These are phyloP conservation scores for Kluyveromyces sp. DNA, from an alignment of 1,139 yeast species.

Conservation along the genomic window DNA sequence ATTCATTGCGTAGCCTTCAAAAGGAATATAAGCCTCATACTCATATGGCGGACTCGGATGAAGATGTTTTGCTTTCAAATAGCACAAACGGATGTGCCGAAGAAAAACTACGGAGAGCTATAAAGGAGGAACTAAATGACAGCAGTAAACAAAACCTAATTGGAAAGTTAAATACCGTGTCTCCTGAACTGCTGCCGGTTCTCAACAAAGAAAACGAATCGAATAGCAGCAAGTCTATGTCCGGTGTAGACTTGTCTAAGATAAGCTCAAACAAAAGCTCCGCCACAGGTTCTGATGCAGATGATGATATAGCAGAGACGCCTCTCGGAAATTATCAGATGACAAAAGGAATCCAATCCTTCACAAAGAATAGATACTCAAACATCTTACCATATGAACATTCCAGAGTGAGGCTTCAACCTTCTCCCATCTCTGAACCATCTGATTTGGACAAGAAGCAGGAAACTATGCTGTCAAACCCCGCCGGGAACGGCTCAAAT, in stretches of 20 bases:
- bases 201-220: background rate
- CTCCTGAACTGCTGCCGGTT: slow-evolving; percentile 2
- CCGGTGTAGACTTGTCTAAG: background rate
- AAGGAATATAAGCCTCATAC: slow-evolving; percentile 10
- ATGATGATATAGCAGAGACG: slow-evolving; percentile 19
- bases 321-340: slow-evolving; percentile 40
- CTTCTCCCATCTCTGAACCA: slow-evolving; percentile 28
- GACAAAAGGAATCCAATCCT: slow-evolving; percentile 63
- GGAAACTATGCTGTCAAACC: background rate
- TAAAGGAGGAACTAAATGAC: slow-evolving; percentile 12
- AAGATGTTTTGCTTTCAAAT: slow-evolving; percentile 2
- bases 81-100: background rate
- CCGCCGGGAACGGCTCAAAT: background rate
- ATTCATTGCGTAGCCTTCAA: slow-evolving; percentile 22
- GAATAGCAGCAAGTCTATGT: background rate
- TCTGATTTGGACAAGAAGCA: background rate
- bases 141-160: slow-evolving; percentile 10
- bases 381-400: slow-evolving; percentile 81
- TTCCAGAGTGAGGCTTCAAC: slow-evolving; percentile 55
- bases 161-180: slow-evolving; percentile 7
- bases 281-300: slow-evolving; percentile 6
- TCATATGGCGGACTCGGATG: slow-evolving; percentile 10
- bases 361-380: slow-evolving; percentile 69
- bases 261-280: background rate
- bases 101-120: slow-evolving; percentile 10